phyloP scores from a whole-genome alignment of 371 early-diverging fungal species.

The Nematocida homosporus region DNA sequence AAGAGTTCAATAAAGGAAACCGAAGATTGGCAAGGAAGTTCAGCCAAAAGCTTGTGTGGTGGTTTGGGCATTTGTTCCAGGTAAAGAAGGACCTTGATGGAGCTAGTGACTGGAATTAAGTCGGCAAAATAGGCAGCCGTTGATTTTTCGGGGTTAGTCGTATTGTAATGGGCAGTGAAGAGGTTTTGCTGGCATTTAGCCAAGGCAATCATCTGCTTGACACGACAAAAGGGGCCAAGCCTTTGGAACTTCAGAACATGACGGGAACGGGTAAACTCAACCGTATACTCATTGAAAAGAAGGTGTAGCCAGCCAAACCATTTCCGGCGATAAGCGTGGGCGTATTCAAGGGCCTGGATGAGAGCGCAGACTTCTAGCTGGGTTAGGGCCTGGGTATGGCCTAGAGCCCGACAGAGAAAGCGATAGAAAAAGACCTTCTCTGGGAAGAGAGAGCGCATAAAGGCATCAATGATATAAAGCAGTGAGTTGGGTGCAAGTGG shows the following conservation, averaged over 20 bases:
- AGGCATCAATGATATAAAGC: background rate
- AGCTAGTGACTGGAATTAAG: slow-evolving; percentile 4
- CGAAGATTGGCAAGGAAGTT: slow-evolving; percentile 27
- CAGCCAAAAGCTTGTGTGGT: background rate
- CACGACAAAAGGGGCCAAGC: background rate
- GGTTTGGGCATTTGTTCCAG: background rate
- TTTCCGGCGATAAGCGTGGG: slow-evolving; percentile 12
- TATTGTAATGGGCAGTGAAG: slow-evolving; percentile 40
- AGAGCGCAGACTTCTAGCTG: slow-evolving; percentile 16
- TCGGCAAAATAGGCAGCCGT: slow-evolving; percentile 18
- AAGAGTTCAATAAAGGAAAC: slow-evolving; percentile 17
- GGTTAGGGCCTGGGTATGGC: background rate
- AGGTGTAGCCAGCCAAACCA: background rate
- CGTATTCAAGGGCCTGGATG: slow-evolving; percentile 16
- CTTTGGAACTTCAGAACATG: background rate
- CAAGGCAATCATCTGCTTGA: slow-evolving; percentile 6
- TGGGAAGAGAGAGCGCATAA: slow-evolving; percentile 26
- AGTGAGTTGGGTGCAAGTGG: background rate
- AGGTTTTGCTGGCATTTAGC: slow-evolving; percentile 31
- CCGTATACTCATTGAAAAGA: slow-evolving; percentile 1
- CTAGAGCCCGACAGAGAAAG: background rate
- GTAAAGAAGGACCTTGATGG: slow-evolving; percentile 14
- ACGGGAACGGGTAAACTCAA: no score
- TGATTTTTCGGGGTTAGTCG: background rate
- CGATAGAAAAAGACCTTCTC: slow-evolving; percentile 37